Base-by-base conservation (phyloP, 73 alveolate genomes). In the Diophrys appendiculata region DNA sequence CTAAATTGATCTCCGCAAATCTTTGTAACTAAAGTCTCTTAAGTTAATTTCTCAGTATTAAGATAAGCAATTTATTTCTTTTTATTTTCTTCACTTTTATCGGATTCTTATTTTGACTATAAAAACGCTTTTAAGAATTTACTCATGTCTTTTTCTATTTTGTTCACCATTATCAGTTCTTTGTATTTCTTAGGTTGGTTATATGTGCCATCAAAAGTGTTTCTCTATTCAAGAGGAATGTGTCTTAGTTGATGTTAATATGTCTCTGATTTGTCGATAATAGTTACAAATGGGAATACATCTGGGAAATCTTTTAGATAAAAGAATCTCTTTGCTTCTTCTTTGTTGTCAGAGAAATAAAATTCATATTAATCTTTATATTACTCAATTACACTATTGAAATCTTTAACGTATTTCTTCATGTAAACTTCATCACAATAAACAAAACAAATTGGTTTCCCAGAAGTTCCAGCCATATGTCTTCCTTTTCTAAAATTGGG, bases 261-360 rank as follows among this genome's bases (percentile, higher is more conserved):
- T 11, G 26, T 65, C 60, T 80, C 80, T 69, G 81, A 43, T n/a
- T 87, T 54, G 54, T 87, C 94, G 34, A 87, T 65, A 28, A 87
- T 81, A 31, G 54, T 87, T 23, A 87, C 84, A 31, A 73, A 74
- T 8, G 94, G 94, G 79, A 87, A 60, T 54, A 80, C 68, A 13
- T 87, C 90, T 18, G 94, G 94, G 81, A 67, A 74, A 72, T 80
- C 94, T 25, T 87, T 77, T 1, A 83, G 65, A 67, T 87, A 87
- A 68, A 87, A 67, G 56, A 80, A 52, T 25, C 75, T 29, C 28
- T 65, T 54, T n/a, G 88, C 90, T 30, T 55, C 81, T 1, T 80
- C 72, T 1, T 80, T 52, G 67, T 87, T 82, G 29, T 56, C 77
- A 25, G 88, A 65, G 31, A 53, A 87, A 54, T 72, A 76, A 43